Evolutionary conservation across 1,284 basidiomycete species (phyloP), one percentile per base, ranked within the genome.

Genomic region (Fereydounia khargensis): DNA sequence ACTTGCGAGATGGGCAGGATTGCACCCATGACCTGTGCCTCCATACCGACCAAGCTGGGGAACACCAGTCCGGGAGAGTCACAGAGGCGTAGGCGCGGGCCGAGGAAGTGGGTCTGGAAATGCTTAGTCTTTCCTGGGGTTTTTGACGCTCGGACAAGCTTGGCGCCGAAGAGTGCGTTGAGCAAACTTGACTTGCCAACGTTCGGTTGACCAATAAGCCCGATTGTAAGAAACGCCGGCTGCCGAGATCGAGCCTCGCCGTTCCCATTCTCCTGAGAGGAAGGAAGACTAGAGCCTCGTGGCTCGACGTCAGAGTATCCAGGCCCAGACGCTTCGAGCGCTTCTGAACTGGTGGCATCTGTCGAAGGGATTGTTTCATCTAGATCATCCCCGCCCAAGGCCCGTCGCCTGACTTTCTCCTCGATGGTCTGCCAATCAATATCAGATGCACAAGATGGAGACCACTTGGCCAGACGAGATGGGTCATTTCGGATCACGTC

Each of bases 91-190:
- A 62, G 48, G 25, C 56, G 55, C 80, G 78, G 32, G 85, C 88
- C 86, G 86, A 91, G 74, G 86, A 91, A 37, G 90, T 82, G 58
- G 0, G 91, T 92, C 76, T 94, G 89, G 73, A 90, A 91, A 72
- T 92, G 89, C 76, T 91, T 94, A 2, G 89, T 94, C 81, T 95
- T 95, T 47, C 91, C 91, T 1, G 91, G 91, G 0, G 89, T 94
- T 55, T 85, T 85, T 4, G 88, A 91, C 3, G 91, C 89, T 55
- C 85, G 82, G 1, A 94, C 91, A 70, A 84, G 86, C 39, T 81
- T 82, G n/a, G 80, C 79, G 11, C 89, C 90, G 58, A 96, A 87
- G 3, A 96, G 78, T 0, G 91, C 91, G 70, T 96, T 96, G 34
- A 96, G 77, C 2, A 95, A 78, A 1, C 88, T 90, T 0, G 88